Conservation (phyloP, 805 yeast genomes). For the Saccharomycopsis oosterbeekiorum region DNA sequence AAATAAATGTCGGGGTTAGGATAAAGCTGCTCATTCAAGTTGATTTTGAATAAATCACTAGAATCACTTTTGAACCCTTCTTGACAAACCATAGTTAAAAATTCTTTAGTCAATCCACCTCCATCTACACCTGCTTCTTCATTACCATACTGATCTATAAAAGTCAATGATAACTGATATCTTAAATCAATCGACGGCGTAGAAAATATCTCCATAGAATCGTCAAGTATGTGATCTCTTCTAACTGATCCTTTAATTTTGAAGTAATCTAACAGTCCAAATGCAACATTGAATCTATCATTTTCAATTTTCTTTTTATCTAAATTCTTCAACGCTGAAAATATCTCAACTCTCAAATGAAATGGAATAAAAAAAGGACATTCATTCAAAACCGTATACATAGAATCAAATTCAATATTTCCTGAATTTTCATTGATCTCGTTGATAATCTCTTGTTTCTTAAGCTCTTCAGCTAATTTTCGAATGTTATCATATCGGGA, state of each 20-base stretch:
- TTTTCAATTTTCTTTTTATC: slow-evolving; percentile 33
- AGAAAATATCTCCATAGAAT: slow-evolving; percentile 56
- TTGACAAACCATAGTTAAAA: slow-evolving; percentile 59
- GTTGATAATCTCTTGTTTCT: slow-evolving; percentile 22
- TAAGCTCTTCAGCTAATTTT: slow-evolving; percentile 19
- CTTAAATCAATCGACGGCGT: slow-evolving; percentile 49
- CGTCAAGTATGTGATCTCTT: slow-evolving; percentile 63
- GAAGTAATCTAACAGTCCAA: slow-evolving; percentile 17
- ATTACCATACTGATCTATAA: slow-evolving; percentile 59
- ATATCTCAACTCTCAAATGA: slow-evolving; percentile 59
- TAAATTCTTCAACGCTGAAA: slow-evolving; percentile 49
- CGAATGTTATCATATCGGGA: slow-evolving; percentile 26
- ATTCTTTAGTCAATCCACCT: slow-evolving; percentile 91
- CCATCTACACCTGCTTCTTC: slow-evolving; percentile 92
- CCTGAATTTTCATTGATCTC: slow-evolving; percentile 13
- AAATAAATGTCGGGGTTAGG: slow-evolving; percentile 55
- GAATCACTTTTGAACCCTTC: slow-evolving; percentile 49
- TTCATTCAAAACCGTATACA: slow-evolving; percentile 41
- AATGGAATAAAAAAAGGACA: slow-evolving; percentile 79
- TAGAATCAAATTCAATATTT: not conserved
- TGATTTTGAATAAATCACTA: slow-evolving; percentile 32
- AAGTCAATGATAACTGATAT: slow-evolving; percentile 49
- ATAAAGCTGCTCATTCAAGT: slow-evolving; percentile 50
- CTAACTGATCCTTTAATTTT: slow-evolving; percentile 41
- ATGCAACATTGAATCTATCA: slow-evolving; percentile 17